Base-by-base conservation (phyloP, 2,329 filamentous ascomycete species). In the Aspergillus pseudoterreus region DNA sequence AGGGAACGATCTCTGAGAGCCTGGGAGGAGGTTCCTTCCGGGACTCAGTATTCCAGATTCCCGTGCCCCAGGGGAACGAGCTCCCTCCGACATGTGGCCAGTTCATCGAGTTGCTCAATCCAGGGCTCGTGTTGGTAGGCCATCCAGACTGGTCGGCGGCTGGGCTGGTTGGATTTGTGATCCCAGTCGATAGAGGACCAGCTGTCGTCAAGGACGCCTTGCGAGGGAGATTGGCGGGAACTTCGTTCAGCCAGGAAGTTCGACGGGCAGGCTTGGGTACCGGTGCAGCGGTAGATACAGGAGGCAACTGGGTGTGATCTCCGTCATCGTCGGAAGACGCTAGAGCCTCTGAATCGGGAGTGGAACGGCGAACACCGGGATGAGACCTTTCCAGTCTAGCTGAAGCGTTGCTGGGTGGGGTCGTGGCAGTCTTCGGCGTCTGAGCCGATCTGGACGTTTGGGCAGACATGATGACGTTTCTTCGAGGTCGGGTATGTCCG, bases 321-420 rank as follows among this genome's bases (percentile, higher is more conserved):
- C 78, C 81, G 71, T 99, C 94, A 69, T 97, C 94, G 70, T 97
- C 94, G 11, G 92, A 96, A 59, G 92, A 97, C 47, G 88, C 91
- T 53, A 97, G 77, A 47, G 90, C 92, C 68, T 97, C 92, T 3
- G 92, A 96, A 67, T 97, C 94, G 19, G 92, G 92, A 1, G 92
- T 96, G 6, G 90, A 91, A 49, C 88, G 87, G 62, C 92, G 84
- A 50, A 85, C 81, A 50, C 77, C 76, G 32, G 77, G 69, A 63
- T 88, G 87, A 45, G 87, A 78, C 69, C 91, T 94, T 46, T 92
- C 89, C 32, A 90, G 78, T 44, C 89, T 74, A 36, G 86, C 75
- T 36, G 83, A 83, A 53, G 87, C 83, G 62, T 78, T 86, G 61
- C 73, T 83, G 19, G 82, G 76, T 49, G 80, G 70, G 8, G 57